phyloP scores from a whole-genome alignment of 2,329 filamentous ascomycete species.

The Penicillium sp. region DNA sequence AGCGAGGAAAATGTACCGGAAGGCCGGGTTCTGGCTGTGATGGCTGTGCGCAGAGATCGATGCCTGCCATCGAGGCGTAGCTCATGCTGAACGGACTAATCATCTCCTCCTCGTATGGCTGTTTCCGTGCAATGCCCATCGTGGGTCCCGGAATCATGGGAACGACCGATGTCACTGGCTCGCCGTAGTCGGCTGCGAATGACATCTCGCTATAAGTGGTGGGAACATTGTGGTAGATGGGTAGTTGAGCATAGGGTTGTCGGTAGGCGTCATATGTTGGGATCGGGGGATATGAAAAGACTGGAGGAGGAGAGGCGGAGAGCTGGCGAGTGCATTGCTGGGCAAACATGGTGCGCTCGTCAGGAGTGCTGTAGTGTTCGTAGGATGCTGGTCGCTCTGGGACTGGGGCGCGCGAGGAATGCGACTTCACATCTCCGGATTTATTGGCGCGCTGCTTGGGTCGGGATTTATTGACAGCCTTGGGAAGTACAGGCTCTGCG shows the following conservation, averaged over 20 bases:
- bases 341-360: constrained; percentile 61
- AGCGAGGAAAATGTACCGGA: constrained; percentile 49
- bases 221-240: constrained; percentile 39
- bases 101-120: constrained; percentile 58
- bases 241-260: constrained; percentile 39
- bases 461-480: constrained; percentile 31
- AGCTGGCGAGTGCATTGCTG: constrained; percentile 63
- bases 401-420: constrained; percentile 22
- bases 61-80: constrained; percentile 63
- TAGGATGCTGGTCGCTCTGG: constrained; percentile 40
- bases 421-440: constrained; percentile 29
- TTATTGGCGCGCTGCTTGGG: constrained; percentile 32
- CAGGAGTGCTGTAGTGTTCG: constrained; percentile 40
- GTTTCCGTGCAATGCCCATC: constrained; percentile 55
- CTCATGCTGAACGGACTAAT: constrained; percentile 64
- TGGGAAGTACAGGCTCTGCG: constrained; percentile 53
- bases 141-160: constrained; percentile 46
- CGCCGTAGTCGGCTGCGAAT: constrained; percentile 45
- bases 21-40: constrained; percentile 42
- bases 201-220: constrained; percentile 38
- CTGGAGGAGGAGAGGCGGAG: constrained; percentile 61
- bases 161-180: constrained; percentile 48
- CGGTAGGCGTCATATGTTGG: constrained; percentile 50
- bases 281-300: constrained; percentile 59
- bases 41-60: constrained; percentile 52